phyloP scores from a whole-genome alignment of 495 filamentous ascomycete species.

The Xylaria scruposa region DNA sequence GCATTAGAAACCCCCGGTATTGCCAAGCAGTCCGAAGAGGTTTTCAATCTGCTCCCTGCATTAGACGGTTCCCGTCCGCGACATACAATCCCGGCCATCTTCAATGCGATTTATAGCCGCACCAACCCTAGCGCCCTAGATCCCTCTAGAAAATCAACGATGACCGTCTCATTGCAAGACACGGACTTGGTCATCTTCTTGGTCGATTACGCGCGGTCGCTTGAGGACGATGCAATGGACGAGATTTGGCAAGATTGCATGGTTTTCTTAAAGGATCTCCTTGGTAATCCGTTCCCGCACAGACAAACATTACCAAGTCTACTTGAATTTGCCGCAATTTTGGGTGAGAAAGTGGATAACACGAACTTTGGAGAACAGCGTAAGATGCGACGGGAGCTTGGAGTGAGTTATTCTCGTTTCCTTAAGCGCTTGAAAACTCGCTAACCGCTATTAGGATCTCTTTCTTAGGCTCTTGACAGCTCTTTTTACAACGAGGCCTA shows the following conservation, averaged over 20 bases:
- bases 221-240: conserved; percentile 99
- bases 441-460: conserved; percentile 70
- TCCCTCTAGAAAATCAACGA: conserved; percentile 77
- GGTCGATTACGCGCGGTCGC: conserved; percentile 82
- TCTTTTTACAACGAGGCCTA: conserved; percentile 85
- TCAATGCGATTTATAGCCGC: conserved; percentile 94
- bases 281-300: conserved; percentile 94
- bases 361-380: conserved; percentile 97
- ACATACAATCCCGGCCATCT: conserved; percentile 93
- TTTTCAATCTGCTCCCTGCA: conserved; percentile 87
- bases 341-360: conserved; percentile 94
- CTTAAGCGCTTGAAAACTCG: conserved; percentile 21
- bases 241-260: conserved; percentile 98
- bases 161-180: conserved; percentile 84
- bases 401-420: conserved; percentile 61
- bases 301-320: conserved; percentile 86
- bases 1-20: conserved; percentile 46
- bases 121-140: conserved; percentile 86
- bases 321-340: conserved; percentile 84
- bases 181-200: conserved; percentile 85
- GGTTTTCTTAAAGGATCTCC: conserved; percentile 84
- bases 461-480: conserved; percentile 87
- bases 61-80: conserved; percentile 90
- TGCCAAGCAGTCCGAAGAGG: conserved; percentile 52
- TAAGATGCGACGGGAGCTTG: conserved; percentile 90